Base-by-base conservation (phyloP, 345 rosid species). In the Gossypium sturtianum region DNA sequence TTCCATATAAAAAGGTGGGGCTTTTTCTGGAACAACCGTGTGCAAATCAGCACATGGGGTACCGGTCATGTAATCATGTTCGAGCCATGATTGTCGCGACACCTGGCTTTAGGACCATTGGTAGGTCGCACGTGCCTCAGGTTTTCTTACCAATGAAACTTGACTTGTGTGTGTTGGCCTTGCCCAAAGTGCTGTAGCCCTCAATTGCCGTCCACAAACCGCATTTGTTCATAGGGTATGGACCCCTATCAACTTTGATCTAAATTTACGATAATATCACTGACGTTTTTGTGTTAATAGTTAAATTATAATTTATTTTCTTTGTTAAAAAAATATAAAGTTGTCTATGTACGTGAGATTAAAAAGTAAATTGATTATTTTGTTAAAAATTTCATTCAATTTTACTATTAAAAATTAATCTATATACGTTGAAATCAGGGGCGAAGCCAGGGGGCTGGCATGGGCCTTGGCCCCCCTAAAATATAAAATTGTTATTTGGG, bases 41-140 rank as follows among this genome's bases (percentile, higher is more conserved):
- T 34, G 7, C 41, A 34, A 34, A 34, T 34, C 41, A 1, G 84
- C 88, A 85, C 85, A 83, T 83, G 88, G 75, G 1, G 25, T 56
- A 53, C 41, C 25, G 6, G 29, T 73, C 85, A 80, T 82, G 81
- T 82, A 3, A 29, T 70, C 85, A 82, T 82, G 81, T 82, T 80
- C 63, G 67, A 70, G 71, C 48, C n/a, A 6, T 13, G 23, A 22
- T 2, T 0, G 10, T 0, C 25, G 0, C 11, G 74, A 76, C 85
- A 80, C 77, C 76, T 72, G 80, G 78, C 78, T n/a, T 54, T 65
- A 77, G 38, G 75, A 63, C 59, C 53, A 72, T 34, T 9, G 79
- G 57, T 52, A 52, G 57, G 20, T 54, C 23, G 59, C 23, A n/a
- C 25, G 59, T 54, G 59, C 59, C 59, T 54, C 23, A 2, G 23